Evolutionary conservation across 345 rosid species (phyloP).

Genomic region (Hevea brasiliensis): DNA sequence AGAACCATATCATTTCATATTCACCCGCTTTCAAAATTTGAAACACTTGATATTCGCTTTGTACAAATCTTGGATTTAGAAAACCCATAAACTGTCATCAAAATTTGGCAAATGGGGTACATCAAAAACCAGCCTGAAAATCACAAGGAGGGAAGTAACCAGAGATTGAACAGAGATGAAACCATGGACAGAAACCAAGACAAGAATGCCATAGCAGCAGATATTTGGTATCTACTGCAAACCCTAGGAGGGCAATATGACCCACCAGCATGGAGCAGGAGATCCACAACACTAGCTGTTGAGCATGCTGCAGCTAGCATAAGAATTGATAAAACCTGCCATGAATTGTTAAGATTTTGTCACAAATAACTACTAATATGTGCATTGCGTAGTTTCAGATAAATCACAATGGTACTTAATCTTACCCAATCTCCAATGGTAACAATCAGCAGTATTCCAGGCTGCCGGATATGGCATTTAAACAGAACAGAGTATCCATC

Average conservation of each 20-base stretch:
- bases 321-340: conserved; percentile 71
- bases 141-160: conserved; percentile 76
- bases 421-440: conserved; percentile 83
- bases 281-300: conserved; percentile 75
- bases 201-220: conserved; percentile 85
- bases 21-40: background rate
- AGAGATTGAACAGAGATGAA: conserved; percentile 81
- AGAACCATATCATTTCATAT: too few relatives aligned
- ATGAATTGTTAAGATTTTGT: conserved; percentile 6
- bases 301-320: conserved; percentile 80
- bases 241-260: conserved; percentile 49
- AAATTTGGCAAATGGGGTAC: background rate
- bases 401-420: background rate
- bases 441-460: conserved; percentile 53
- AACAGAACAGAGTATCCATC: conserved; percentile 75
- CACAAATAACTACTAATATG: background rate
- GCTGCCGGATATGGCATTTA: conserved; percentile 60
- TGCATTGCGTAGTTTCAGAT: background rate
- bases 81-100: background rate
- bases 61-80: conserved; percentile 3
- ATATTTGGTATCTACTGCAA: conserved; percentile 73
- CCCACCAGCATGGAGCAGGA: conserved; percentile 41
- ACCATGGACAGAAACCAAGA: conserved; percentile 76
- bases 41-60: background rate
- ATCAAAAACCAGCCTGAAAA: background rate